A percentile compares a stretch with the other conserved stretches of the same genome.
Conservation (phyloP, 257 asterid genomes). For the Jaltomata sinuosa region DNA sequence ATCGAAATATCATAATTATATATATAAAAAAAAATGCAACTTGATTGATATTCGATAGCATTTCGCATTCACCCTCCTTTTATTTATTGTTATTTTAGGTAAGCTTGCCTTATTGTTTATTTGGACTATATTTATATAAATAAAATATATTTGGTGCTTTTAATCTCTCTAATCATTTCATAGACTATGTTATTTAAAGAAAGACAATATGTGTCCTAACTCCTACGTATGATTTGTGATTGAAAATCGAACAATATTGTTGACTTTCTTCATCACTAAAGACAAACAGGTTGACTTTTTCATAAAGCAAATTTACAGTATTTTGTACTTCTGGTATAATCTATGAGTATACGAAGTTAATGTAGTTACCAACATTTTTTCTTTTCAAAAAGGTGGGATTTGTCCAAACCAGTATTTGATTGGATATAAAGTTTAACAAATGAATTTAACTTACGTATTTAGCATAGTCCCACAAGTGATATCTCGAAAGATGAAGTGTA, state of each 20-base stretch:
- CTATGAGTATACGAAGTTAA: not conserved
- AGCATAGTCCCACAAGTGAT: too few species aligned
- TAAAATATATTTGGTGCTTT: not conserved
- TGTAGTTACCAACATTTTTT: not conserved
- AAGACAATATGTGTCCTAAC: not conserved
- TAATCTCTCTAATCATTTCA: not conserved
- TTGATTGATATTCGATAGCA: not conserved
- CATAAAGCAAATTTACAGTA: not conserved
- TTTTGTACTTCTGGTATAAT: not conserved
- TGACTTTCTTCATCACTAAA: not conserved
- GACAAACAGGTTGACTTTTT: not conserved
- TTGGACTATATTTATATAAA: not conserved
- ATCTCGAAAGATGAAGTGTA: too few species aligned
- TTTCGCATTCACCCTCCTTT: not conserved
- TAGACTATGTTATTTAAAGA: not conserved
- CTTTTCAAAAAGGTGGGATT: not conserved
- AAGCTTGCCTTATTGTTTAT: not conserved
- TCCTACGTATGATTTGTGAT: not conserved
- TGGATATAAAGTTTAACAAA: not conserved
- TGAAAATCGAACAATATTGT: not conserved
- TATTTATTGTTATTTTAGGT: not conserved
- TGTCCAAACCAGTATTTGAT: not conserved
- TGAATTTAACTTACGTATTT: not conserved
- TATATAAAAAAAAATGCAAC: not conserved
- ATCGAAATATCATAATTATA: too few species aligned